Percentiles rank a stretch among this genome's conserved stretches.
Evolutionary conservation across 2,329 filamentous ascomycete genomes (phyloP).

Genomic region (Torrubiella hemipterigena): DNA sequence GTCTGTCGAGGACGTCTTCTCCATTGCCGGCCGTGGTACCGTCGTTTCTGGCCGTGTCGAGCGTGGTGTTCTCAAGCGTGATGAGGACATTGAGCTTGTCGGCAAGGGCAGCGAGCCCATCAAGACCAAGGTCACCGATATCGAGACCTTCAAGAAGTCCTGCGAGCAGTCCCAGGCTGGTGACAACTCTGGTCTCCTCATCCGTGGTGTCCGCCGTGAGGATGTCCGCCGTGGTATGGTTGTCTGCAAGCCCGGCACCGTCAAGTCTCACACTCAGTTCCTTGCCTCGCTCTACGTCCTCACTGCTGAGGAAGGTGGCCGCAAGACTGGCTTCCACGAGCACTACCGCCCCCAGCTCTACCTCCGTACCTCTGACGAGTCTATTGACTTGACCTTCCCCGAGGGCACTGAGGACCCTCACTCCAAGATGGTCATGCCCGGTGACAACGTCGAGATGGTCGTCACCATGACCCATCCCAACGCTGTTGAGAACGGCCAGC

Average conservation of each 20-base stretch:
- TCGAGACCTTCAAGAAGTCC: slow-evolving; percentile 99
- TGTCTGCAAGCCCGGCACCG: slow-evolving; percentile 67
- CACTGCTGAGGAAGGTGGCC: slow-evolving; percentile 94
- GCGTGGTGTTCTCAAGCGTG: slow-evolving; percentile 87
- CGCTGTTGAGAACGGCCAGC: slow-evolving; percentile 81
- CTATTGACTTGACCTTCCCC: slow-evolving; percentile 71
- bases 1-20: slow-evolving; percentile 91
- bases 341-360: slow-evolving; percentile 97
- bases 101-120: slow-evolving; percentile 72
- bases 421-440: slow-evolving; percentile 85
- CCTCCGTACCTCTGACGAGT: slow-evolving; percentile 81
- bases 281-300: slow-evolving; percentile 93
- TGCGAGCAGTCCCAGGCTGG: slow-evolving; percentile 93
- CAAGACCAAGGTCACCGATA: slow-evolving; percentile 99
- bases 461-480: slow-evolving; percentile 75
- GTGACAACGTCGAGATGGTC: slow-evolving; percentile 98
- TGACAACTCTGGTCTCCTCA: slow-evolving; percentile 94
- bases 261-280: slow-evolving; percentile 86
- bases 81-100: slow-evolving; percentile 87
- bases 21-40: slow-evolving; percentile 85
- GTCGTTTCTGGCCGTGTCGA: slow-evolving; percentile 95
- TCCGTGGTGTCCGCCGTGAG: slow-evolving; percentile 92
- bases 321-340: slow-evolving; percentile 87
- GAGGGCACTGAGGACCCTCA: slow-evolving; percentile 63
- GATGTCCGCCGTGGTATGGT: slow-evolving; percentile 95